Evolutionary conservation across 2,329 filamentous ascomycete species (phyloP), one percentile per base, ranked within the genome.

Genomic region (Pseudocercospora crystallina): DNA sequence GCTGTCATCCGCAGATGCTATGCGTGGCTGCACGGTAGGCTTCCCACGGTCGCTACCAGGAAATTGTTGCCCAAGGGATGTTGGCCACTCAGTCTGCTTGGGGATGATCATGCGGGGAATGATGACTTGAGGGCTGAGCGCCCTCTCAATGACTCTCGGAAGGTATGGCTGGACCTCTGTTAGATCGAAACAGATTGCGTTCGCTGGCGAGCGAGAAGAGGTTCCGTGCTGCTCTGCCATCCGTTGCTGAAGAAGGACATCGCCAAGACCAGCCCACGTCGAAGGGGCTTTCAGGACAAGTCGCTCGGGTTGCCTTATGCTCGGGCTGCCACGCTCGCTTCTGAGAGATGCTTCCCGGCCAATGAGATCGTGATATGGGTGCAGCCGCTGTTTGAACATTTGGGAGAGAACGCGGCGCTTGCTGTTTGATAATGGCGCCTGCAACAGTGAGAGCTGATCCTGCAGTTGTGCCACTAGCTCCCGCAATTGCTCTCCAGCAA

Each of bases 391-490:
- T 60, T 75, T 78, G n/a, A 85, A 65, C 26, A 75, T 71, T 38
- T 71, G 73, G 10, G 78, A 74, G 10, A 84, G 69, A 40, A 75
- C 73, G 55, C 77, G 78, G 11, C 69, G 68, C 53, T 76, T 79
- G 54, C 76, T 73, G 20, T 71, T 71, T 35, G 75, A 75, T 2
- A 77, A 61, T 3, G 80, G 78, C 5, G 75, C 66, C 59, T 81
- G 78, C 35, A 75, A 67, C 17, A 78, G 64, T 8, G 81, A 82
- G 11, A 84, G 66, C 36, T 72, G 73, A 63, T 86, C 83, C 47
- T 79, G 69, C 2, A 85, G 64, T 20, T 73, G 70, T 15, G 65
- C 61, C 2, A 83, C 68, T 1, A 82, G 70, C 43, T 72, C 65
- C 17, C 73, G 70, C 32, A 83, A 66, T 43, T 79, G 74, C 52